Evolutionary conservation across 257 asterid species (phyloP).

Genomic region (Cinchona pubescens): DNA sequence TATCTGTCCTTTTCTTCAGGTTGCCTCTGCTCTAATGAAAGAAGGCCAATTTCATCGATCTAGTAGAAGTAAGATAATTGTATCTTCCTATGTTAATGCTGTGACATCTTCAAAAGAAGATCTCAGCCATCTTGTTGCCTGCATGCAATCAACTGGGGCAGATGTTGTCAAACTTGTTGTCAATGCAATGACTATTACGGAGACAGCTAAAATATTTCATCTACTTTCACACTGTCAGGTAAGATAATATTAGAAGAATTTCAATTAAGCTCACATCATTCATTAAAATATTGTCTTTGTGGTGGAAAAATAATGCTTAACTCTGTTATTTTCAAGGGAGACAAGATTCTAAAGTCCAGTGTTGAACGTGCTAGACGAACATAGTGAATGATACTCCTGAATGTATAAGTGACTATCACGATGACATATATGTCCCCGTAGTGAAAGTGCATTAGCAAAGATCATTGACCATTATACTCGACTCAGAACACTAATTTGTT

Average conservation of each 20-base stretch:
- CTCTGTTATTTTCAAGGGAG: not conserved
- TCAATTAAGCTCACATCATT: not conserved
- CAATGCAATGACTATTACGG: conserved; percentile 47
- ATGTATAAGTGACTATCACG: not conserved
- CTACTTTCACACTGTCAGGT: conserved; percentile 57
- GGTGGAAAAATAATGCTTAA: not conserved
- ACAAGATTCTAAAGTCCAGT: not conserved
- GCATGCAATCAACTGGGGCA: conserved; percentile 48
- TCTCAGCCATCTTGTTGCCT: conserved; percentile 35
- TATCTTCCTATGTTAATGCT: conserved; percentile 43
- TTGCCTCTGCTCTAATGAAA: conserved; percentile 36
- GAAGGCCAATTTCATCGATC: conserved; percentile 27
- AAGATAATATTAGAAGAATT: not conserved
- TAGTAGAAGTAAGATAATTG: conserved; percentile 45
- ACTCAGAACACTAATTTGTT: not conserved
- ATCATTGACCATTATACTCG: not conserved
- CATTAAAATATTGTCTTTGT: not conserved
- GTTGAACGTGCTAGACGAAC: not conserved
- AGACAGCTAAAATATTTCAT: conserved; percentile 34
- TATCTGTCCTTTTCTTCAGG: conserved; percentile 23
- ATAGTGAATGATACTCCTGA: not conserved
- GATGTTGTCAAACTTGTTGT: conserved; percentile 53
- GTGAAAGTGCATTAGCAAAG: not conserved
- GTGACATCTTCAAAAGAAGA: conserved; percentile 33
- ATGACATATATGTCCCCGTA: not conserved